Evolutionary conservation across 805 yeast genomes (phyloP).

Genomic region (Teunomyces tritomae): DNA sequence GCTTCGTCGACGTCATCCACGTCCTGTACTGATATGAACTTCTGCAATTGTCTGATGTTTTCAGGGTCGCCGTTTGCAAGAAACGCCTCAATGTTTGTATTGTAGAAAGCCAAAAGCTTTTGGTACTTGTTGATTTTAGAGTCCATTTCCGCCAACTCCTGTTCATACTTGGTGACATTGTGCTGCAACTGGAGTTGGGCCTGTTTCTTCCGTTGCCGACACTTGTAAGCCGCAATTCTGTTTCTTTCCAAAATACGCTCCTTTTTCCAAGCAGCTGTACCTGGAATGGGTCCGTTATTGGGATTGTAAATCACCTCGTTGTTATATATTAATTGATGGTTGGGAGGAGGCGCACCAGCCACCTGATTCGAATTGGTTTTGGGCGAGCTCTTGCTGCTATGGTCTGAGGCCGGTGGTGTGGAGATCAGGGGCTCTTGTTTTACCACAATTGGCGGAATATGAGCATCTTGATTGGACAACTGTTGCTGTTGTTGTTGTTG

Average conservation of each 20-base stretch:
- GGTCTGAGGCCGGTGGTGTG: slow-evolving; percentile 4
- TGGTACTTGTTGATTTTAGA: slow-evolving; percentile 20
- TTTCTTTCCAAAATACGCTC: slow-evolving; percentile 60
- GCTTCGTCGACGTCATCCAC: slow-evolving; percentile 2
- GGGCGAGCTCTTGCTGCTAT: slow-evolving; percentile 5
- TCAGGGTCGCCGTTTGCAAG: slow-evolving; percentile 9
- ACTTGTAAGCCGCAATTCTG: slow-evolving; percentile 66
- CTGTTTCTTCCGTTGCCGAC: slow-evolving; percentile 65
- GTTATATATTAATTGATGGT: slow-evolving; percentile 51
- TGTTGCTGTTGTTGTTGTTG: neutral
- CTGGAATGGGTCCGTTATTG: slow-evolving; percentile 57
- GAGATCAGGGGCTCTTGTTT: slow-evolving; percentile 1
- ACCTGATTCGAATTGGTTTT: slow-evolving; percentile 9
- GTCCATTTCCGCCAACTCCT: slow-evolving; percentile 36
- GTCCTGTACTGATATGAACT: slow-evolving; percentile 1
- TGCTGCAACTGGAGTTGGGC: slow-evolving; percentile 66
- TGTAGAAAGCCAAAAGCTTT: slow-evolving; percentile 9
- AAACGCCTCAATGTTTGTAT: slow-evolving; percentile 8
- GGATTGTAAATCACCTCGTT: slow-evolving; percentile 55
- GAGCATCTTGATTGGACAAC: neutral
- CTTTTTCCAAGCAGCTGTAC: slow-evolving; percentile 66
- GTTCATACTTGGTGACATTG: slow-evolving; percentile 49
- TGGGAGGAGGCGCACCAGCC: slow-evolving; percentile 48
- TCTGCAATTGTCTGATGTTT: slow-evolving; percentile 7
- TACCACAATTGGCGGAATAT: neutral